Percentiles rank a stretch among this genome's conserved stretches.
These are phyloP conservation scores for Aurantiochytrium sp. DNA, from an alignment of 108 stramenopile species.

Conservation along the genomic window DNA sequence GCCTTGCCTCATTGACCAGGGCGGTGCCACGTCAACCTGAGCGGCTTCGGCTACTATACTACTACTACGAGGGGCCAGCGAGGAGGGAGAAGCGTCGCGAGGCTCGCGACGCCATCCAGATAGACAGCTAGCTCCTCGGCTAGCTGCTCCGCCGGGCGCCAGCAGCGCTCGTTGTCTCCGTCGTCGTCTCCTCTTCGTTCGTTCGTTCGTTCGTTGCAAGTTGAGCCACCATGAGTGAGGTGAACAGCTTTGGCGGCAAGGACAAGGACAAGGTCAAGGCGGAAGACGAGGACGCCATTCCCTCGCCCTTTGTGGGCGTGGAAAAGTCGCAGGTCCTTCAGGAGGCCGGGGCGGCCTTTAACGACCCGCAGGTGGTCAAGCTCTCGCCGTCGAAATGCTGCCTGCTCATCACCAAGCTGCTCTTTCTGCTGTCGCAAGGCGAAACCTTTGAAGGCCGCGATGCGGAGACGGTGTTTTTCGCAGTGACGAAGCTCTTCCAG, in stretches of 20 bases:
- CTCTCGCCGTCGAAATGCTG: constrained; percentile 93
- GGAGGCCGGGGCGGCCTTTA: constrained; percentile 86
- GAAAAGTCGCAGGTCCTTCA: constrained; percentile 96
- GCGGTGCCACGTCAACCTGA: too few relatives aligned
- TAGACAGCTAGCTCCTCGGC: too few relatives aligned
- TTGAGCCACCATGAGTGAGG: background rate
- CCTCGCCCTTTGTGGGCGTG: constrained; percentile 76
- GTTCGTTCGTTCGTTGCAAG: too few relatives aligned
- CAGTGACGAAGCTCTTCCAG: constrained; percentile 99
- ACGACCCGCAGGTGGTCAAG: constrained; percentile 85
- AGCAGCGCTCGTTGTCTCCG: too few relatives aligned
- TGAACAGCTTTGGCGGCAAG: background rate
- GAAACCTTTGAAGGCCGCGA: constrained; percentile 53
- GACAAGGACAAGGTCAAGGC: background rate
- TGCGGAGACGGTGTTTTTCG: constrained; percentile 94
- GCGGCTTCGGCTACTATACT: too few relatives aligned
- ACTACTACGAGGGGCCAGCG: too few relatives aligned
- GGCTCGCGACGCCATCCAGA: too few relatives aligned
- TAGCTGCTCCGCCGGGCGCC: too few relatives aligned
- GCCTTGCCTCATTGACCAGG: too few relatives aligned
- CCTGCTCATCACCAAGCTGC: constrained; percentile 92
- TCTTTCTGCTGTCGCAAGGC: constrained; percentile 56
- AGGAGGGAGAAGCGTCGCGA: too few relatives aligned
- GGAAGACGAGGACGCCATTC: background rate
- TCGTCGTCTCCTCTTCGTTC: too few relatives aligned